Base-by-base conservation (phyloP, 1,139 yeast species). In the Pichia sp. region DNA sequence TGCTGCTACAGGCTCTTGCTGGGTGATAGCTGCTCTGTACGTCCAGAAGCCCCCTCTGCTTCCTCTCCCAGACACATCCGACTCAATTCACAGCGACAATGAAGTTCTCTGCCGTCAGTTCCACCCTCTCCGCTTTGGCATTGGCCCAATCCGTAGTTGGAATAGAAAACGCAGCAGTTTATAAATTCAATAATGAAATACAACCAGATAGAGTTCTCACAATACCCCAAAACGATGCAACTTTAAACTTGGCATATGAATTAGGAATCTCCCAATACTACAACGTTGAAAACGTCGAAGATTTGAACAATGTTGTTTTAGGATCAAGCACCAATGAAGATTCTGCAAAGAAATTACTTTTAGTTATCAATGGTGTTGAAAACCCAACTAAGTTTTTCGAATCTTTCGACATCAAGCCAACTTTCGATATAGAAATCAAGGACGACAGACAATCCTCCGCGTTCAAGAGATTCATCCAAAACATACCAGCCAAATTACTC, bases 361-460 rank as follows among this genome's bases (percentile, higher is more conserved):
- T 75, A 33, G 54, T 70, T 33, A 58, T 76, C 37, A 66, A 67
- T 51, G 81, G 80, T 21, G 70, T 69, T 28, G 69, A 67, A 42
- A 45, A 60, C 10, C 69, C 71, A 14, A 53, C 54, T 2, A 51
- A 50, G 18, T 59, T 70, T 45, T 61, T 69, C 33, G 53, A 62
- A 12, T 40, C 50, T n/a, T 56, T 53, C 28, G 47, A 50, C 14
- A 44, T 47, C 15, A 31, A 41, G 20, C 64, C 67, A 10, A 15
- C 52, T 7, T 61, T 55, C 35, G 38, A 49, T 22, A 44, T 60
- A 19, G 52, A 53, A 14, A 30, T 50, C 3, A 51, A 52, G 24
- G 58, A 58, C 21, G 59, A 59, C 37, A 53, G 58, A 40, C 44
- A 56, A 4, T 44, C 50, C 5, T 32, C 38, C n/a, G 32, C 39